These are phyloP conservation scores for Blastobotrys aristatus DNA, from an alignment of 1,139 yeast species.

Conservation along the genomic window DNA sequence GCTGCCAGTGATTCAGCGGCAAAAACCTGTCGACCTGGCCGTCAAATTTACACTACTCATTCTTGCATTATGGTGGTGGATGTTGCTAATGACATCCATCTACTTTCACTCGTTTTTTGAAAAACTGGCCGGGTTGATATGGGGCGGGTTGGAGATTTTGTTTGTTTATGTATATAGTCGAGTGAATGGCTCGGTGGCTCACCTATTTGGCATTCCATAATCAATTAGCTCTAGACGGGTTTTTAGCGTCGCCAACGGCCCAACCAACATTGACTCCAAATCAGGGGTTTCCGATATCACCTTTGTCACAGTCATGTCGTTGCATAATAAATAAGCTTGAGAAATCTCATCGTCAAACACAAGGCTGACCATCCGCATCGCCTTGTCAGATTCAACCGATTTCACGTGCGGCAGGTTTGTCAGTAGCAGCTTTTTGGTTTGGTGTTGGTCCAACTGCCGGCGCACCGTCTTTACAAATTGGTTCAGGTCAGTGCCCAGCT, in stretches of 20 bases:
- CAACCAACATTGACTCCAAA: conserved; percentile 11
- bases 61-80: conserved; percentile 71
- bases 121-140: conserved; percentile 59
- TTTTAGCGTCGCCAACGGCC: conserved; percentile 13
- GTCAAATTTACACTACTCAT: conserved; percentile 40
- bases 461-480: conserved; percentile 20
- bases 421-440: conserved; percentile 8
- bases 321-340: conserved; percentile 15
- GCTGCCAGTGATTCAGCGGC: conserved; percentile 30
- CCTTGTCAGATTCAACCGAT: conserved; percentile 19
- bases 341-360: conserved; percentile 13
- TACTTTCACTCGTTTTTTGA: conserved; percentile 81
- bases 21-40: conserved; percentile 12
- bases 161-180: conserved; percentile 39
- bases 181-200: conserved; percentile 9
- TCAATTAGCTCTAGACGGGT: conserved; percentile 4
- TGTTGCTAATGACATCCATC: conserved; percentile 77
- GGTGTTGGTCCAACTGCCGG: conserved; percentile 8
- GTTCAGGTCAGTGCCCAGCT: conserved; percentile 3
- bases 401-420: conserved; percentile 14
- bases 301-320: conserved; percentile 13
- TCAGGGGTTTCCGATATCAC: conserved; percentile 7
- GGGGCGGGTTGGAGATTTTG: conserved; percentile 50
- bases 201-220: conserved; percentile 12
- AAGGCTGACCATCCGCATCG: conserved; percentile 19